Base-by-base conservation (phyloP, 495 filamentous ascomycete genomes). In the Aspergillus saccharolyticus region DNA sequence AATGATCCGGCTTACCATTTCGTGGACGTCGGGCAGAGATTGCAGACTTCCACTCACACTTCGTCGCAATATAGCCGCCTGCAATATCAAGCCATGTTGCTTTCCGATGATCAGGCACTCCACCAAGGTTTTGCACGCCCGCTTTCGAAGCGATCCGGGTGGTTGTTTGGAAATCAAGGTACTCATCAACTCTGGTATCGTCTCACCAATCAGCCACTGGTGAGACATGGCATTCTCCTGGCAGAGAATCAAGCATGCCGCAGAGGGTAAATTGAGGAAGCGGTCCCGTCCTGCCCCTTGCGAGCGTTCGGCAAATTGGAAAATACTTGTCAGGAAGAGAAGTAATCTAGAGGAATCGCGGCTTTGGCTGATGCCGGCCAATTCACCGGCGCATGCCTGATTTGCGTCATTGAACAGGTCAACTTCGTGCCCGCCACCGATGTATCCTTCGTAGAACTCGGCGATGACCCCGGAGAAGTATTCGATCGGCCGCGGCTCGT, bases 361-460 rank as follows among this genome's bases (percentile, higher is more conserved):
- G 47, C 55, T 50, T 54, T 62, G 22, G 66, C 64, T 68, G 52
- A 63, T 58, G 61, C 57, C 33, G 46, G 48, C 0, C 33, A 70
- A 57, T 54, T 70, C 60, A 48, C 60, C 58, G 45, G 66, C 67
- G 56, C 54, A 70, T 14, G 63, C 67, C 51, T 68, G 63, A 43
- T 57, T 68, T 17, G 33, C 58, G 46, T 70, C 63, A 21, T 58
- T 59, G 54, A 68, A 68, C 52, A 68, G 44, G 62, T 61, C 56
- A 44, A 57, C 52, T 55, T 70, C 67, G 44, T 65, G 49, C 50
- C 33, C 60, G 56, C 67, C 51, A 63, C 63, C 63, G 59, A 68
- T 69, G 59, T 67, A 66, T 58, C 67, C 64, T 62, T 70, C 63
- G 44, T 51, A 70, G 50, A 61, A 70, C 52, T 70, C 67, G 19